These are phyloP conservation scores for Tulasnella sp. DNA, from an alignment of 768 basidiomycete species.

Conservation along the genomic window DNA sequence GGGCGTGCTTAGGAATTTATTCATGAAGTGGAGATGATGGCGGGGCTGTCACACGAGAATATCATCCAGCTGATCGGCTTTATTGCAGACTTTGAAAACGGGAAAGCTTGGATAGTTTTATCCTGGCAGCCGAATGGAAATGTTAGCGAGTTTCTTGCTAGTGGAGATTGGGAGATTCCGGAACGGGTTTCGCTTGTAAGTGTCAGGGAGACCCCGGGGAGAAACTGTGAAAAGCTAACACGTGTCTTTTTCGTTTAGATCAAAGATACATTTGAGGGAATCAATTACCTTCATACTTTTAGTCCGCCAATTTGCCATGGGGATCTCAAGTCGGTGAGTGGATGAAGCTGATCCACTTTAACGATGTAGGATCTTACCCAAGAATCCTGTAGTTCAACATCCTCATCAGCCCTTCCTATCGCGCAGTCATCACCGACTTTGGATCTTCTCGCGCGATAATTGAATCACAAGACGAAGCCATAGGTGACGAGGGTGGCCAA, in stretches of 20 bases:
- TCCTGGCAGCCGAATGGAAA: background rate
- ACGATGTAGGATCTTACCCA: background rate
- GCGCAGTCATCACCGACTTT: background rate
- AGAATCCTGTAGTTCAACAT: background rate
- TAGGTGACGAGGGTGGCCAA: background rate
- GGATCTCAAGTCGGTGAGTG: constrained; percentile 17
- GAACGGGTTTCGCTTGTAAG: background rate
- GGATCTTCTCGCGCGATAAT: background rate
- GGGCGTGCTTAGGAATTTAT: background rate
- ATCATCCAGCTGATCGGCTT: background rate
- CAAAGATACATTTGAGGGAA: background rate
- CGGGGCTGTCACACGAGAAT: background rate
- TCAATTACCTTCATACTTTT: background rate
- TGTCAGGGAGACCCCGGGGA: background rate
- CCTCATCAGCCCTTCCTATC: background rate
- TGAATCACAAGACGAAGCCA: background rate
- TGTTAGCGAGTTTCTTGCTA: background rate
- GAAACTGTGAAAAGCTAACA: background rate
- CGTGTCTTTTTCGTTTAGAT: background rate
- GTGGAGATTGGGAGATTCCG: background rate
- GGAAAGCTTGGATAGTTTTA: background rate
- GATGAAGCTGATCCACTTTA: background rate
- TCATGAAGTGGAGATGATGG: too few species aligned
- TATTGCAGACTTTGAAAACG: background rate
- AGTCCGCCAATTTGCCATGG: constrained; percentile 12